Percentiles rank a stretch among this genome's conserved stretches.
Evolutionary conservation across 2,329 filamentous ascomycete species (phyloP).

Genomic region (Cladosporium phlei): DNA sequence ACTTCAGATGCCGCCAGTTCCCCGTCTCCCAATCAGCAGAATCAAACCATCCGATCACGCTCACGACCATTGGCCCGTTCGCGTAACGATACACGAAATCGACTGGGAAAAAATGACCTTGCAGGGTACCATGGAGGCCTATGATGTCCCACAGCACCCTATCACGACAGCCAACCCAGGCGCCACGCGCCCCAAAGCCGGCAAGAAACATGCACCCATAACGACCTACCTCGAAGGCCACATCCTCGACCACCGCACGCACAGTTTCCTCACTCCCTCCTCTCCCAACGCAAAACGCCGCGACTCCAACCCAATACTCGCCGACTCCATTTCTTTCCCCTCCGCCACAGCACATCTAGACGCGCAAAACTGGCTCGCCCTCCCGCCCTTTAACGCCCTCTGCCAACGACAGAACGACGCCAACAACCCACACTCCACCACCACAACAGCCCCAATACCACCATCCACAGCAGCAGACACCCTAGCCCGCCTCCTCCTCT

Average conservation of each 20-base stretch:
- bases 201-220: conserved; percentile 50
- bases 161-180: conserved; percentile 22
- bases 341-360: conserved; percentile 41
- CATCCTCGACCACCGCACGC: conserved; percentile 56
- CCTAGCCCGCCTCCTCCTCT: conserved; percentile 39
- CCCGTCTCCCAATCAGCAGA: conserved; percentile 8
- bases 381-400: conserved; percentile 40
- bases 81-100: conserved; percentile 60
- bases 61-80: conserved; percentile 63
- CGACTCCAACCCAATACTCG: conserved; percentile 17
- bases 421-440: not conserved
- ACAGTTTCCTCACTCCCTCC: conserved; percentile 48
- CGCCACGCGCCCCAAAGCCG: conserved; percentile 24
- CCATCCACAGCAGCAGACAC: conserved; percentile 8
- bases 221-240: conserved; percentile 65
- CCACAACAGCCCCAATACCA: conserved; percentile 21
- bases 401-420: conserved; percentile 9
- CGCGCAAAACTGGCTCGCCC: conserved; percentile 46
- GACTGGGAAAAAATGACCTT: conserved; percentile 58
- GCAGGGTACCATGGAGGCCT: conserved; percentile 65
- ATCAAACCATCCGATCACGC: conserved; percentile 18
- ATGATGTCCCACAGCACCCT: conserved; percentile 55
- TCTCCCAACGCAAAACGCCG: conserved; percentile 16
- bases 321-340: conserved; percentile 38
- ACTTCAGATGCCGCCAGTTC: conserved; percentile 24